Conservation (phyloP, 2,329 filamentous ascomycete species). For the Pyricularia grisea region DNA sequence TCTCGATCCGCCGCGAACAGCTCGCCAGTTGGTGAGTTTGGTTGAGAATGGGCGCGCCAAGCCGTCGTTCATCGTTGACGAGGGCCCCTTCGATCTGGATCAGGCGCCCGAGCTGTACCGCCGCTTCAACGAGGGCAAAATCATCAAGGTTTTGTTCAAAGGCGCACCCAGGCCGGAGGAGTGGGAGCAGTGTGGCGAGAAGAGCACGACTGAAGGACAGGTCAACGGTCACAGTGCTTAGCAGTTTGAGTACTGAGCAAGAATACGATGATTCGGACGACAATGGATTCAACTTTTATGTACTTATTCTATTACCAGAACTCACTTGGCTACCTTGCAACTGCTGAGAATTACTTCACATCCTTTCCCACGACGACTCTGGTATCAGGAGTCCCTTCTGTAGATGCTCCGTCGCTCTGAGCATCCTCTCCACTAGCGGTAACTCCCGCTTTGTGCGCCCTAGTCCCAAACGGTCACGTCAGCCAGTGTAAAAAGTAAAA, state of each 20-base stretch:
- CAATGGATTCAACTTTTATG: too few species aligned
- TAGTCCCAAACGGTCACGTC: background rate
- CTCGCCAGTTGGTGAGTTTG: conserved; percentile 13
- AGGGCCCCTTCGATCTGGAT: conserved; percentile 16
- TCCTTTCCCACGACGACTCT: background rate
- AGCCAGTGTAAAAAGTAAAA: background rate
- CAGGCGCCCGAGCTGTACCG: conserved; percentile 17
- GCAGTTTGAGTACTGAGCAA: too few species aligned
- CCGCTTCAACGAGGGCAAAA: conserved; percentile 14
- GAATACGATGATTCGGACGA: too few species aligned
- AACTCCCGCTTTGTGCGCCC: background rate
- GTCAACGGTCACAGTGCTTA: too few species aligned
- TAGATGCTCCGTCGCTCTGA: background rate
- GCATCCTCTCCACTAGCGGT: background rate
- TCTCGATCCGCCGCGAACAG: conserved; percentile 7
- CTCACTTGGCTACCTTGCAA: too few species aligned
- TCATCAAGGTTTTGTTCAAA: conserved; percentile 14
- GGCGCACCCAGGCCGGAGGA: background rate
- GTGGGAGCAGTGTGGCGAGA: background rate
- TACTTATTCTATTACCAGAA: too few species aligned
- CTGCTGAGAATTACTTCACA: background rate
- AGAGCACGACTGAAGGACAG: background rate
- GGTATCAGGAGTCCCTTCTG: background rate
- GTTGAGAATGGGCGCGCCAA: conserved; percentile 15
- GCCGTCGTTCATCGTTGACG: conserved; percentile 18